Conservation (phyloP, 768 basidiomycete species). For the Dioszegia aurantiaca region DNA sequence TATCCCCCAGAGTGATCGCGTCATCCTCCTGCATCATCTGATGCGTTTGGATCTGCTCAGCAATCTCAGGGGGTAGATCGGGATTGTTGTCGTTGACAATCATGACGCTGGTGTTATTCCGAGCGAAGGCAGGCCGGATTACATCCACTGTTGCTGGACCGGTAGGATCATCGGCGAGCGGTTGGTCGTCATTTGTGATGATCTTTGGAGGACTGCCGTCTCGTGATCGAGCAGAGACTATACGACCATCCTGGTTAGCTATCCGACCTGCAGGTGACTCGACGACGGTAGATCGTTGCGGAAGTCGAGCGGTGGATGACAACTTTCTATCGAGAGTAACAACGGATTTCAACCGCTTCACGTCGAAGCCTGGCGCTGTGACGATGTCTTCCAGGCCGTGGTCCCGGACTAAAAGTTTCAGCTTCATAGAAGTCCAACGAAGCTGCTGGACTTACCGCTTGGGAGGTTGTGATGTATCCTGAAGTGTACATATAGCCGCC, state of each 20-base stretch:
- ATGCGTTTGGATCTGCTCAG: conserved; percentile 52
- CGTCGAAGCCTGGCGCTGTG: conserved; percentile 61
- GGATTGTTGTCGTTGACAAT: conserved; percentile 72
- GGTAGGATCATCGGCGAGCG: conserved; percentile 19
- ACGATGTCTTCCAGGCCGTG: conserved; percentile 21
- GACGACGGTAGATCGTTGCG: conserved; percentile 90
- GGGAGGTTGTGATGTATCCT: conserved; percentile 39
- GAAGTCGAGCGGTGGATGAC: conserved; percentile 84
- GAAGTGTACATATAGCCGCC: conserved; percentile 73
- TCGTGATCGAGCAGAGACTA: conserved; percentile 34
- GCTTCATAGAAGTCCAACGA: not conserved
- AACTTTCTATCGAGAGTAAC: conserved; percentile 85
- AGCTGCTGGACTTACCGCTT: conserved; percentile 27
- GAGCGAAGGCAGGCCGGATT: conserved; percentile 66
- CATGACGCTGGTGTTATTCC: conserved; percentile 80
- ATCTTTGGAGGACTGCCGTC: conserved; percentile 1
- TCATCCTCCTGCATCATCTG: conserved; percentile 60
- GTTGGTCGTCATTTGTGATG: conserved; percentile 6
- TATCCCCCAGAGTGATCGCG: conserved; percentile 87
- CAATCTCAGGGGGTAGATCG: conserved; percentile 19
- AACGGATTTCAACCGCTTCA: conserved; percentile 90
- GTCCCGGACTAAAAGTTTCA: conserved; percentile 25
- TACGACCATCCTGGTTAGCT: conserved; percentile 62
- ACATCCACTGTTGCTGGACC: conserved; percentile 52
- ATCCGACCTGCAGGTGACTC: conserved; percentile 88